Evolutionary conservation across 202 grass and related monocot genomes (phyloP), one percentile per base, ranked within the genome.

Genomic region (Panicum hallii): DNA sequence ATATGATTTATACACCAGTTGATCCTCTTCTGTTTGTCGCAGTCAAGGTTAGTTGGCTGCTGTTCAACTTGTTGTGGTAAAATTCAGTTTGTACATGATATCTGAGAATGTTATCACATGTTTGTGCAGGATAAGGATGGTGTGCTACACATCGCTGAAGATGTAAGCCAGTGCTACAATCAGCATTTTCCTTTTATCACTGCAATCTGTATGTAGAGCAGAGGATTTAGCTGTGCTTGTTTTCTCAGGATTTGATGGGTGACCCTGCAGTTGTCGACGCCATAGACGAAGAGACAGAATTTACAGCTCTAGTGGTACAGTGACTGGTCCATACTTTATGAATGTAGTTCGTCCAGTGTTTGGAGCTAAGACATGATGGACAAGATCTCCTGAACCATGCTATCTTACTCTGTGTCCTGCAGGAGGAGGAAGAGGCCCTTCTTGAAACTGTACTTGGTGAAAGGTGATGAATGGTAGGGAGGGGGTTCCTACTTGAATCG

Each of bases 1-100:
- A 99, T 86, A 99, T 99, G 93, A 95, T 99, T 48, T 99, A 99
- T 80, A 99, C 93, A 84, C 96, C 93, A 79, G 88, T 92, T 40
- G 96, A 99, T 90, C 96, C 93, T 72, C 89, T 99, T 82, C 56
- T 95, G 41, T 95, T 99, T 17, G 84, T 95, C 43, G 93, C 93
- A 42, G 88, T 92, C 58, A 95, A 86, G 89, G 96, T 99, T 87
- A 60, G 50, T 76, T 12, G 20, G 47, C 66, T 78, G 54, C 56
- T 75, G 19, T 82, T 72, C 41, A 58, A 67, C 26, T 30, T 70
- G 7, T 30, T 72, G 7, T 53, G 32, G 63, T 40, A 38, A 48
- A 5, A 54, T n/a, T 38, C 49, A 71, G 55, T 57, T 75, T 83
- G 52, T 14, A 9, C 19, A 50, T 42, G 70, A 38, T 60, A 17